Evolutionary conservation across 441 rosid genomes (phyloP).

Genomic region (Croton laevigatus): DNA sequence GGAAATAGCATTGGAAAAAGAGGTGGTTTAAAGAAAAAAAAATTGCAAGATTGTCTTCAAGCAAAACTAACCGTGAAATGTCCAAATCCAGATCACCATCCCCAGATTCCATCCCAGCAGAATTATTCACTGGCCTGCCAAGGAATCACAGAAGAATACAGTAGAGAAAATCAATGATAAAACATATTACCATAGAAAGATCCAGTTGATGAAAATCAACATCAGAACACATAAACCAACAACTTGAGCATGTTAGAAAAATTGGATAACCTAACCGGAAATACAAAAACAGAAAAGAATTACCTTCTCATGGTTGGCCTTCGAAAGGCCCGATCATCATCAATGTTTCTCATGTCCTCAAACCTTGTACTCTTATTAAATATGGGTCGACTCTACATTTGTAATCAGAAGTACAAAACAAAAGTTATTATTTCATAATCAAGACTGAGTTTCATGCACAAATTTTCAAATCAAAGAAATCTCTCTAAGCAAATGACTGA

Average conservation of each 20-base stretch:
- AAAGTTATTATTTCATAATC: not conserved
- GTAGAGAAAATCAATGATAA: conserved; percentile 2
- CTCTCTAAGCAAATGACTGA: not conserved
- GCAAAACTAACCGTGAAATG: conserved; percentile 55
- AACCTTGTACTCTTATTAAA: conserved; percentile 97
- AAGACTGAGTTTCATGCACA: not conserved
- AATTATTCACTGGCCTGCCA: conserved; percentile 62
- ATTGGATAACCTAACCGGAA: not conserved
- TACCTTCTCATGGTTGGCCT: conserved; percentile 81
- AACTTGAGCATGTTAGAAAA: not conserved
- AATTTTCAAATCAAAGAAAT: conserved; percentile 2
- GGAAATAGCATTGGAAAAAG: not conserved
- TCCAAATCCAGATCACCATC: conserved; percentile 93
- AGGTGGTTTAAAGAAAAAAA: not conserved
- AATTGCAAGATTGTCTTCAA: not conserved
- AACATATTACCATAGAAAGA: not conserved
- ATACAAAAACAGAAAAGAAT: not conserved
- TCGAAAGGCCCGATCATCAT: conserved; percentile 75
- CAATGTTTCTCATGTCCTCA: conserved; percentile 82
- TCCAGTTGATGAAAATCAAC: not conserved
- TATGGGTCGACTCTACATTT: conserved; percentile 89
- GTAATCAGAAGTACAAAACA: conserved; percentile 9
- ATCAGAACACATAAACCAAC: not conserved
- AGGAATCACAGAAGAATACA: not conserved
- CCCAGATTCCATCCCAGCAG: conserved; percentile 72